Evolutionary conservation across 345 rosid species (phyloP), one percentile per base, ranked within the genome.

Genomic region (Linum trigynum): DNA sequence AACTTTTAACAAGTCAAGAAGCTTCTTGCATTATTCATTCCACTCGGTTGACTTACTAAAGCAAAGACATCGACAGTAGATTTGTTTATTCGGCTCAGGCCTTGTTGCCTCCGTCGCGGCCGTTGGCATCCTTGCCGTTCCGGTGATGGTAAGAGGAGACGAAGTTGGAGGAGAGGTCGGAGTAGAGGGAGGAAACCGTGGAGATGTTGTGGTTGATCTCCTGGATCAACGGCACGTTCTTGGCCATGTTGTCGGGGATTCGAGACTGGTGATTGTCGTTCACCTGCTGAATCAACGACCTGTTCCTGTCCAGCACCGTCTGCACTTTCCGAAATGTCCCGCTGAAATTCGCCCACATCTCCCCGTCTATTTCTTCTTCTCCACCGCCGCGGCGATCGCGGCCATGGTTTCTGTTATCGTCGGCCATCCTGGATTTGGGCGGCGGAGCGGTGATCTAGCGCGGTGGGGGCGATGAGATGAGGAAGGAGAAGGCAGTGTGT

Each of bases 251-350:
- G 63, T 79, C 87, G 2, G 91, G 81, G 45, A 71, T 78, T 72
- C 73, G 82, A 0, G 98, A 92, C 72, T 82, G 95, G 65, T 92
- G 98, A 65, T 92, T 92, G 55, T 89, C 92, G 79, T 92, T 87
- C 61, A 89, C 97, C 62, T 89, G 92, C n/a, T 86, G 87, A 39
- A 87, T 92, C 80, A 92, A 63, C 11, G 61, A 76, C 55, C 95
- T 74, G 82, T 92, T 92, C 74, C 98, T 69, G 77, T 92, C 98
- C 45, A 92, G 69, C 61, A 89, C 90, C 32, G 90, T 68, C 77
- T 92, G 95, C 11, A 86, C 98, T 64, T 81, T 79, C 57, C 76
- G 68, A 76, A 86, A 92, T 56, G 62, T 83, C 65, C 75, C 56
- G 81, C 75, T 78, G 57, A 89, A 74, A 2, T 75, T 64, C 14